Base-by-base conservation (phyloP, 2,329 filamentous ascomycete species). In the Botryotinia globosa region DNA sequence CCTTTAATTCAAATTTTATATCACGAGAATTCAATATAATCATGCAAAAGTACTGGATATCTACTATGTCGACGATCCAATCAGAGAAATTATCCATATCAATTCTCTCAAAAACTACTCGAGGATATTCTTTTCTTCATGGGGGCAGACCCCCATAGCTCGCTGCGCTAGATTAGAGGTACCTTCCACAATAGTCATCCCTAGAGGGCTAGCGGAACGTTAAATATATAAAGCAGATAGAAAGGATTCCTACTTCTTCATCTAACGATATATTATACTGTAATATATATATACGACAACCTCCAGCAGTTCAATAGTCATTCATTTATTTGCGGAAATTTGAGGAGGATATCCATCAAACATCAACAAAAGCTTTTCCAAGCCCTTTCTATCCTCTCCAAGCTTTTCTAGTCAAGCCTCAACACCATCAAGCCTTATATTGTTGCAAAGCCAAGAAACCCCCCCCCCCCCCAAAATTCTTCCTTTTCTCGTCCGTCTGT, bases 311-410 rank as follows among this genome's bases (percentile, higher is more conserved):
- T 9, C 22, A 20, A n/a, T 10, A 51, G 48, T n/a, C 48, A n/a
- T 14, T 37, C 16, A 59, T 25, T 45, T 45, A 9, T 22, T 45
- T 20, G 44, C 44, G 44, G 22, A 18, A 45, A 45, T 9, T 22
- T 22, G 6, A 22, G 7, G 44, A 45, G 18, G 44, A 20, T 22
- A 9, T 37, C 56, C 34, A 61, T 61, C 34, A n/a, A 61, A 59
- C 58, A 39, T n/a, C 34, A 29, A 62, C 25, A 62, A 62, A 62
- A 62, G 58, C 58, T 61, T 61, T 61, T 61, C 58, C 58, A 61
- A 61, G 58, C 58, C 58, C 58, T 16, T 61, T 37, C 32, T 4
- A 12, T 25, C 25, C 32, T 25, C 58, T 37, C 29, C 58, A 61
- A 61, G 59, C 59, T 42, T 62, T 62, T 39, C 34, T 37, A n/a